Evolutionary conservation across 352 stramenopile genomes (phyloP).

Genomic region (Globisporangium apiculatum): DNA sequence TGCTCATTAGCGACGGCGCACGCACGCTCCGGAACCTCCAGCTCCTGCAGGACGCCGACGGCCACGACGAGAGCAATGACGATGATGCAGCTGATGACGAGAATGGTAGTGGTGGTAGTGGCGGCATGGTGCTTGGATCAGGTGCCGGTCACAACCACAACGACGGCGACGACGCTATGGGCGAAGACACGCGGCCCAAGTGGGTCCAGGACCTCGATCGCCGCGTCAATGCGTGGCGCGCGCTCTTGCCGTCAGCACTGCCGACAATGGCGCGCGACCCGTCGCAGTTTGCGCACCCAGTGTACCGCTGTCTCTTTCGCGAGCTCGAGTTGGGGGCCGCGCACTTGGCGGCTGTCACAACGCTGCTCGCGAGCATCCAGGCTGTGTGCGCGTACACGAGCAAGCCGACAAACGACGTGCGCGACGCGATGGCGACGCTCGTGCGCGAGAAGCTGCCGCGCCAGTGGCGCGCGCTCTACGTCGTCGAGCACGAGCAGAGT

Average conservation of each 20-base stretch:
- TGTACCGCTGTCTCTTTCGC: constrained; percentile 89
- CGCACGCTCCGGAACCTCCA: constrained; percentile 79
- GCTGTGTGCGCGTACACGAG: constrained; percentile 73
- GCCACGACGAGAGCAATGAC: constrained; percentile 34
- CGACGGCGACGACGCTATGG: constrained; percentile 14
- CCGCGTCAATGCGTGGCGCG: constrained; percentile 56
- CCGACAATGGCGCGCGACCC: constrained; percentile 41
- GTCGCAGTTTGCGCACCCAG: constrained; percentile 72
- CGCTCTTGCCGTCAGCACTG: constrained; percentile 43
- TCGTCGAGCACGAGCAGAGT: constrained; percentile 42
- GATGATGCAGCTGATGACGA: background rate
- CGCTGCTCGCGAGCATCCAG: constrained; percentile 63
- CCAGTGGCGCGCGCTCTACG: constrained; percentile 56
- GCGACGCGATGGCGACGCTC: constrained; percentile 71
- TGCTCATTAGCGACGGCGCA: constrained; percentile 76
- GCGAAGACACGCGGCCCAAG: constrained; percentile 46
- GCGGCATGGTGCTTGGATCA: constrained; percentile 40
- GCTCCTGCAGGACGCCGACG: constrained; percentile 74
- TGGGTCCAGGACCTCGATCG: constrained; percentile 81
- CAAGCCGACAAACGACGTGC: constrained; percentile 87
- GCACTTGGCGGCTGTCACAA: constrained; percentile 58
- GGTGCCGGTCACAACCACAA: constrained; percentile 14
- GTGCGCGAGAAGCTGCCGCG: constrained; percentile 60
- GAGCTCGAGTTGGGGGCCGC: constrained; percentile 73
- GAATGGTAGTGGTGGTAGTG: background rate